A percentile compares a stretch with the other conserved stretches of the same genome.
These are phyloP conservation scores for Escallonia rubra DNA, from an alignment of 129 eudicot genomes.

Conservation along the genomic window DNA sequence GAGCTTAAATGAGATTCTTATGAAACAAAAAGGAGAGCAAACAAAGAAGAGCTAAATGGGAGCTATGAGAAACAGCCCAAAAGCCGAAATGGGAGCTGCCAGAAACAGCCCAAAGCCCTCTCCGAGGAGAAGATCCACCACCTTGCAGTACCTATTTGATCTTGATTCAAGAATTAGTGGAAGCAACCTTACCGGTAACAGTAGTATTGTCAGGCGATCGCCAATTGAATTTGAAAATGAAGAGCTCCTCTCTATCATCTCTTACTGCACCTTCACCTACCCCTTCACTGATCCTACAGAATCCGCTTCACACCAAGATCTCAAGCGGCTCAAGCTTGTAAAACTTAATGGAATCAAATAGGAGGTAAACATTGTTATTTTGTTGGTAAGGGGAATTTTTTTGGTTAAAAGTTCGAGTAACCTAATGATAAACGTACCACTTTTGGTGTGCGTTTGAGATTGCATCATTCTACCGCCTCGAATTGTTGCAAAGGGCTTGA, in stretches of 20 bases:
- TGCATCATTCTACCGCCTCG: too few relatives aligned
- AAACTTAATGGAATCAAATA: too few relatives aligned
- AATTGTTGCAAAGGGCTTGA: too few relatives aligned
- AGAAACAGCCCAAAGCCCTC: slow-evolving; percentile 33
- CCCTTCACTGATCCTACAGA: slow-evolving; percentile 38
- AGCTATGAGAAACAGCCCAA: background rate
- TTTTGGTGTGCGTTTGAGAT: too few relatives aligned
- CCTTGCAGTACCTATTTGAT: slow-evolving; percentile 46
- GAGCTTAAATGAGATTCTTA: background rate
- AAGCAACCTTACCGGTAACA: background rate
- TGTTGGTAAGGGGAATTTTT: too few relatives aligned
- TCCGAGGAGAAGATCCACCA: slow-evolving; percentile 30
- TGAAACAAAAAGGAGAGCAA: background rate
- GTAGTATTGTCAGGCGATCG: background rate
- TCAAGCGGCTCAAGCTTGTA: slow-evolving; percentile 56
- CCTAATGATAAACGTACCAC: too few relatives aligned
- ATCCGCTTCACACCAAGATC: slow-evolving; percentile 37
- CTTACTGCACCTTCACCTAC: slow-evolving; percentile 37
- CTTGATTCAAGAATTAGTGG: slow-evolving; percentile 32
- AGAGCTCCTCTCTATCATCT: slow-evolving; percentile 41
- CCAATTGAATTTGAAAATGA: slow-evolving; percentile 25
- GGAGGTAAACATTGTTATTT: too few relatives aligned
- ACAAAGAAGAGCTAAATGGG: background rate
- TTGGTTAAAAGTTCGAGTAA: too few relatives aligned
- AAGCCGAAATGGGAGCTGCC: slow-evolving; percentile 33